phyloP scores from a whole-genome alignment of 257 asterid genomes.

The Solanum pimpinellifolium region DNA sequence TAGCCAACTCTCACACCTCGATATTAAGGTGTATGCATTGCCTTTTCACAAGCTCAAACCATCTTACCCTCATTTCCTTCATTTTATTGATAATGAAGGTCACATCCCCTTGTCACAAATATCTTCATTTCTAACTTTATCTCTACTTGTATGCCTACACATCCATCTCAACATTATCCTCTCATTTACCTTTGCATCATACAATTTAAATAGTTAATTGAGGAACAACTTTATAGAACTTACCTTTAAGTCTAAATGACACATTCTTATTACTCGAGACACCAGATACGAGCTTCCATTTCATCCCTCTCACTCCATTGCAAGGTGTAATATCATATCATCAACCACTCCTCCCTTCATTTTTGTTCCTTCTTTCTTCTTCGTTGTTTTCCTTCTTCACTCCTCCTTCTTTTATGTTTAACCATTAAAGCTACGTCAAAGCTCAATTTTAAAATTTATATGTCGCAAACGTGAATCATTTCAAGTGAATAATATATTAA shows the following conservation, averaged over 20 bases:
- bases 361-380: background rate
- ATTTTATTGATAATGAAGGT: background rate
- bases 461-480: background rate
- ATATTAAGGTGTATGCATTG: background rate
- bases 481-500: too few relatives aligned
- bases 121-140: background rate
- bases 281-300: background rate
- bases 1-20: background rate
- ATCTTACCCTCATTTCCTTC: too few relatives aligned
- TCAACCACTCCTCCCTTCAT: background rate
- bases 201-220: background rate
- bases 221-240: background rate
- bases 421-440: background rate
- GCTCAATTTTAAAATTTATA: background rate
- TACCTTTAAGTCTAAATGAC: too few relatives aligned
- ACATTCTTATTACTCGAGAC: background rate
- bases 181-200: background rate
- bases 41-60: background rate
- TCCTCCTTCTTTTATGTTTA: background rate
- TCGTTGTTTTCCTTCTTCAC: background rate
- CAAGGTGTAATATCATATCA: background rate
- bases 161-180: too few relatives aligned
- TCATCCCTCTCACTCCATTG: background rate
- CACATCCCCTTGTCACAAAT: background rate
- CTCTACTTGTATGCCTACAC: background rate